Evolutionary conservation across 441 rosid species (phyloP).

Genomic region (Metrosideros polymorpha): DNA sequence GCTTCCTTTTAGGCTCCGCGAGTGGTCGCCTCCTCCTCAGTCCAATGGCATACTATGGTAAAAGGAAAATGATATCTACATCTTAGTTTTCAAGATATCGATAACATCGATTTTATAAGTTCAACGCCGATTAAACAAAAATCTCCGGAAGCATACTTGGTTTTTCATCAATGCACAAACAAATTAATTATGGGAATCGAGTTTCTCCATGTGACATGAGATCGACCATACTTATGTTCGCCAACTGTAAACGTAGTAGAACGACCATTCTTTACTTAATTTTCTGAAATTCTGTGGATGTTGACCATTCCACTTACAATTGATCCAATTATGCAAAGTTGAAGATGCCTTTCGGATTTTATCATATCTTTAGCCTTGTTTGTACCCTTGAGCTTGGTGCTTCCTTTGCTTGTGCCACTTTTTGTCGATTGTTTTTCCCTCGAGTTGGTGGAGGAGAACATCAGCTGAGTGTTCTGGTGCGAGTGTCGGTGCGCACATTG

Average conservation of each 20-base stretch:
- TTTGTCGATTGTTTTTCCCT: not conserved
- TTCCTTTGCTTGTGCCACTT: not conserved
- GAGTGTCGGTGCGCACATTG: not conserved
- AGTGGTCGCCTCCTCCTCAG: not conserved
- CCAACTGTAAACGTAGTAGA: not conserved
- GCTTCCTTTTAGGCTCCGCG: not conserved
- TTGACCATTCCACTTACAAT: not conserved
- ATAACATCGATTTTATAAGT: not conserved
- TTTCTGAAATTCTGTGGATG: not conserved
- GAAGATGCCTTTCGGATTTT: not conserved
- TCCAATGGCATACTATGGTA: not conserved
- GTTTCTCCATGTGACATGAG: not conserved
- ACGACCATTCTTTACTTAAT: not conserved
- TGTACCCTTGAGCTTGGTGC: not conserved
- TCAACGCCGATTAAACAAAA: not conserved
- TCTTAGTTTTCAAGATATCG: not conserved
- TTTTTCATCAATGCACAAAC: not conserved
- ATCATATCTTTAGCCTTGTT: not conserved
- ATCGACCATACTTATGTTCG: not conserved
- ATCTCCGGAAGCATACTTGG: not conserved
- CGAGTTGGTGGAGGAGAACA: not conserved
- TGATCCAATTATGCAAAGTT: not conserved
- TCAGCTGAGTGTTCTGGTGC: not conserved
- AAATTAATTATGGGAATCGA: not conserved
- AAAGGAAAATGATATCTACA: not conserved